These are phyloP conservation scores for Trametes elegans DNA, from an alignment of 768 basidiomycete genomes.

Conservation along the genomic window DNA sequence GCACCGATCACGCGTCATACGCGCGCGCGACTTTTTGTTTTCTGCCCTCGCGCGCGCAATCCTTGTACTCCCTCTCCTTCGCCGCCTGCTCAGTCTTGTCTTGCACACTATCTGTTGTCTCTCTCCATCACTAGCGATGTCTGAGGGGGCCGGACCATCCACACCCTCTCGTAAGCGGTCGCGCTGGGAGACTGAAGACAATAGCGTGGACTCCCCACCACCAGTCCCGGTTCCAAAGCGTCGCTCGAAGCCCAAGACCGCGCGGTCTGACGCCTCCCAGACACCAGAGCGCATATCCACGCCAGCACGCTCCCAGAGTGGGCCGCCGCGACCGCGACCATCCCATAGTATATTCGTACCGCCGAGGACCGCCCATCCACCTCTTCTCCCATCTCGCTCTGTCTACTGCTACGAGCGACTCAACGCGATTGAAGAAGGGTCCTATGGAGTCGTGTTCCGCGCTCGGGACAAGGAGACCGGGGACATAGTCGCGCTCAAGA, in stretches of 20 bases:
- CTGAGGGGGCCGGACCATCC: conserved; percentile 35
- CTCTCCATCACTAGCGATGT: conserved; percentile 4
- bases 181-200: conserved; percentile 63
- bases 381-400: conserved; percentile 82
- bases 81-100: neutral
- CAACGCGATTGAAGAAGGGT: conserved; percentile 98
- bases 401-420: conserved; percentile 92
- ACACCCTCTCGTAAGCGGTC: conserved; percentile 73
- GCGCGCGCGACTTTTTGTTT: conserved; percentile 20
- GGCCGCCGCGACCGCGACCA: conserved; percentile 21
- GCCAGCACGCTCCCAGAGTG: conserved; percentile 18
- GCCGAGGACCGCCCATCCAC: conserved; percentile 71
- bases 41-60: neutral
- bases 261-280: conserved; percentile 20
- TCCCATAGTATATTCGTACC: conserved; percentile 74
- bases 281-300: conserved; percentile 24
- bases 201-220: conserved; percentile 36
- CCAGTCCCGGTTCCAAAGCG: conserved; percentile 51
- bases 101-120: neutral
- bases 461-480: conserved; percentile 93
- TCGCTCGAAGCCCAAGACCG: conserved; percentile 45
- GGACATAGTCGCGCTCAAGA: conserved; percentile 96
- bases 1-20: conserved; percentile 19
- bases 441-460: conserved; percentile 96
- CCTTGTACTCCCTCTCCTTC: neutral